Percentiles rank a stretch among this genome's conserved stretches.
Evolutionary conservation across 768 basidiomycete species (phyloP).

Genomic region (Suillus ampliporus): DNA sequence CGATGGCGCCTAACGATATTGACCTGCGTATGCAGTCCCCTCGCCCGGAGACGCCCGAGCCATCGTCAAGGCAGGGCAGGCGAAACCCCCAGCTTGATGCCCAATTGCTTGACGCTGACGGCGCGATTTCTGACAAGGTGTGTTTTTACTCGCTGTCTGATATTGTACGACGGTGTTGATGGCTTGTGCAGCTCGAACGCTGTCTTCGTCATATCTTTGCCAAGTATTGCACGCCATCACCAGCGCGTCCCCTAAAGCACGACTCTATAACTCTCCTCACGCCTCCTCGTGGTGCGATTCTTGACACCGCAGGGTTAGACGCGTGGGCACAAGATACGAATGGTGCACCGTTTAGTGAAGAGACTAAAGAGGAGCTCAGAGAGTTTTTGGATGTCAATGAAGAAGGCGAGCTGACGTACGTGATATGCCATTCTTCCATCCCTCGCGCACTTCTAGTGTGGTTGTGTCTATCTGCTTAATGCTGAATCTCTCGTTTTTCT

Average conservation of each 20-base stretch:
- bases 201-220: constrained; percentile 80
- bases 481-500: neutral
- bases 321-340: constrained; percentile 83
- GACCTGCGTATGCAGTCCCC: constrained; percentile 47
- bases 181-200: constrained; percentile 57
- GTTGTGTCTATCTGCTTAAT: neutral
- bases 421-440: constrained; percentile 17
- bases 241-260: constrained; percentile 23
- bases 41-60: constrained; percentile 67
- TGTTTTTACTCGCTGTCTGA: constrained; percentile 15
- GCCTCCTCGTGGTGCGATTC: constrained; percentile 59
- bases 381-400: constrained; percentile 80
- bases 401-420: constrained; percentile 75
- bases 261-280: constrained; percentile 41
- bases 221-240: constrained; percentile 69
- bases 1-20: constrained; percentile 11
- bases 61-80: constrained; percentile 62
- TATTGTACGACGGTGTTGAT: neutral
- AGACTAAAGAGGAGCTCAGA: constrained; percentile 77
- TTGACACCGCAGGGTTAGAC: constrained; percentile 67
- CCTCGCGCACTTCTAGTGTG: constrained; percentile 3
- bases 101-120: constrained; percentile 73
- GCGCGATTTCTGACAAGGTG: constrained; percentile 69
- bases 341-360: constrained; percentile 77
- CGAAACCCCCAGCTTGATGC: constrained; percentile 56